Percentiles rank a stretch among this genome's conserved stretches.
Evolutionary conservation across 441 rosid genomes (phyloP).

Genomic region (Corymbia calophylla): DNA sequence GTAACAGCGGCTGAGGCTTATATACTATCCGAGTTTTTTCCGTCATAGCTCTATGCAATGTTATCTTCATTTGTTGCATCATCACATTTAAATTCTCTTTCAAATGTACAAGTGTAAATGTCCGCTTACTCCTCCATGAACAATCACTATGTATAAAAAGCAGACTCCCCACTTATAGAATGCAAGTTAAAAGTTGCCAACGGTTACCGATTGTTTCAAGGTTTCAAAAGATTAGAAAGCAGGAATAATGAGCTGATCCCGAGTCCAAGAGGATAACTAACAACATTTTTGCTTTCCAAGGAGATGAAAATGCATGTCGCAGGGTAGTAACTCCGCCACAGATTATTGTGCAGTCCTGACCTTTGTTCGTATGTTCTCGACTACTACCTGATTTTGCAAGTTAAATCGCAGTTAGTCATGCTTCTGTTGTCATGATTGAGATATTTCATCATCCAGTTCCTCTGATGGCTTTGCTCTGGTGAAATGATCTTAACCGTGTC

Average conservation of each 20-base stretch:
- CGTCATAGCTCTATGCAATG: neutral
- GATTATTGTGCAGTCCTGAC: neutral
- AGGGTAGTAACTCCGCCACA: neutral
- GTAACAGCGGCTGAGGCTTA: neutral
- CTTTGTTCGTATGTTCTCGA: neutral
- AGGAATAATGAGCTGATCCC: neutral
- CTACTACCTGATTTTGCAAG: neutral
- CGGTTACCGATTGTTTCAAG: neutral
- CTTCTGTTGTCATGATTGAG: neutral
- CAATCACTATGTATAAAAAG: neutral
- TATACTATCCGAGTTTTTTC: neutral
- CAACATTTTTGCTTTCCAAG: neutral
- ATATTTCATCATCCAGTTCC: neutral
- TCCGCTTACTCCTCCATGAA: neutral
- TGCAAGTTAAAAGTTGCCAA: neutral
- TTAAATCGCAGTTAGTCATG: neutral
- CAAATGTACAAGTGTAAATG: neutral
- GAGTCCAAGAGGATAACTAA: neutral
- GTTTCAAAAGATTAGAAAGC: neutral
- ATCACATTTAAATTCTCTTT: neutral
- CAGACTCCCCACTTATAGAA: neutral
- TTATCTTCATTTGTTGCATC: neutral
- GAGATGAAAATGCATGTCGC: neutral
- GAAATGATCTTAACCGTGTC: neutral
- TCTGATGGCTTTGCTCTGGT: neutral